Evolutionary conservation across 1,284 basidiomycete genomes (phyloP).

Genomic region (Schizophyllum commune): DNA sequence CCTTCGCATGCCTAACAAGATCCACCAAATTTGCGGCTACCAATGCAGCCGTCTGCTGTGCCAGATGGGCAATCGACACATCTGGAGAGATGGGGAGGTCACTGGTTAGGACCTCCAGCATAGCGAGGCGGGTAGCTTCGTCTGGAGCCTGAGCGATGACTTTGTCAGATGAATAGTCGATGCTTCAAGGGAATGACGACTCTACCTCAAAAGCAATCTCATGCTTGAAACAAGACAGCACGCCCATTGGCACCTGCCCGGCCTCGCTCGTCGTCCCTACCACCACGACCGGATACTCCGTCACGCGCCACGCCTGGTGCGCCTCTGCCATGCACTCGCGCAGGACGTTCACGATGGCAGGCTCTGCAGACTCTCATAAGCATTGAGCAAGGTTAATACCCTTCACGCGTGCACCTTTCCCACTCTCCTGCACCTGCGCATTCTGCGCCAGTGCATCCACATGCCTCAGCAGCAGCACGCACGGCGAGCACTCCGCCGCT

Average conservation of each 20-base stretch:
- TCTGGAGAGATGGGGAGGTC: slow-evolving; percentile 60
- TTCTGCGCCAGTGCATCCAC: slow-evolving; percentile 78
- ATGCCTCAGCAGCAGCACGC: slow-evolving; percentile 77
- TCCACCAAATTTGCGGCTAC: slow-evolving; percentile 79
- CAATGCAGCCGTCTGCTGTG: slow-evolving; percentile 89
- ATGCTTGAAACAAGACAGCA: slow-evolving; percentile 84
- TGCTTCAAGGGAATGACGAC: neutral
- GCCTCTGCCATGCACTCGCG: slow-evolving; percentile 60
- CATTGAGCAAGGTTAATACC: no score
- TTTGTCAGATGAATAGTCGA: slow-evolving; percentile 5
- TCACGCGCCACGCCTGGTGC: slow-evolving; percentile 45
- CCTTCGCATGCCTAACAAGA: slow-evolving; percentile 59
- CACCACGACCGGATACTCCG: slow-evolving; percentile 64
- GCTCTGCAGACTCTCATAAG: slow-evolving; percentile 46
- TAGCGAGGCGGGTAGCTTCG: slow-evolving; percentile 65
- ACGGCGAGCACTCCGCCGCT: slow-evolving; percentile 78
- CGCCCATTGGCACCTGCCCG: slow-evolving; percentile 57
- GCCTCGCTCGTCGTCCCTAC: slow-evolving; percentile 72
- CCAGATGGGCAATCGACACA: slow-evolving; percentile 66
- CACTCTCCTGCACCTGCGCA: slow-evolving; percentile 58
- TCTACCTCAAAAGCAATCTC: slow-evolving; percentile 71
- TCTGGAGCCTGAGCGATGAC: slow-evolving; percentile 57
- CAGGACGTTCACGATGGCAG: slow-evolving; percentile 51
- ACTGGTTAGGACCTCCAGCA: slow-evolving; percentile 47
- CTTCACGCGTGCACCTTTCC: slow-evolving; percentile 53